Evolutionary conservation across 148 eudicot species (phyloP), one percentile per base, ranked within the genome.

Genomic region (Chenopodium suecicum): DNA sequence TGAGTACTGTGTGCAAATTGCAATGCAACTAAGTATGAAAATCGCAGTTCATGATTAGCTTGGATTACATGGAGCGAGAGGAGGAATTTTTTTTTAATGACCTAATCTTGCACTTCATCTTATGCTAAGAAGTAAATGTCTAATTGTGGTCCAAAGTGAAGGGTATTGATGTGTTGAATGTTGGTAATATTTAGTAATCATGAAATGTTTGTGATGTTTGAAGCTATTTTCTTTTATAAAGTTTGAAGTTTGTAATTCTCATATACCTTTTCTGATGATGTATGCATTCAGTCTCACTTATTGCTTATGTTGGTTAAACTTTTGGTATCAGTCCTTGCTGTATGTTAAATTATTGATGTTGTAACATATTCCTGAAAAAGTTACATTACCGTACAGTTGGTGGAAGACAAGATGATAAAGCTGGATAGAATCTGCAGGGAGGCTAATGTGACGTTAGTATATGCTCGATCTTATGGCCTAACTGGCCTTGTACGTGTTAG

Each of bases 391-490:
- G 46, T 83, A 82, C 91, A 95, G 99, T 90, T 95, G 78, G 89
- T 88, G 74, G 99, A 95, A 89, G 91, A 90, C 78, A 88, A 91
- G 71, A 89, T 95, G 98, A 86, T 92, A 84, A 95, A 90, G 89
- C 83, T 95, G 79, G 99, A 95, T 84, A 89, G 83, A 83, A 90
- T 95, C 73, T 95, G 98, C 83, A 88, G 99, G 81, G 93, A 86
- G 54, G 97, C 97, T 76, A 89, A 91, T 88, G 92, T 95, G 56
- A 88, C 84, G 82, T 58, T 92, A 81, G 79, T 95, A 79, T 87
- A 90, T 87, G 99, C 98, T 76, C 97, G 98, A 25, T 93, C 99
- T 34, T 95, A 95, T 89, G 99, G 99, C 73, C 90, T 95, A 29
- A 91, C 93, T 83, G 99, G 99, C 73, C 85, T 93, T 82, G 93